phyloP scores from a whole-genome alignment of 164 flowering plant genomes.

The Magnolia kwangsiensis region DNA sequence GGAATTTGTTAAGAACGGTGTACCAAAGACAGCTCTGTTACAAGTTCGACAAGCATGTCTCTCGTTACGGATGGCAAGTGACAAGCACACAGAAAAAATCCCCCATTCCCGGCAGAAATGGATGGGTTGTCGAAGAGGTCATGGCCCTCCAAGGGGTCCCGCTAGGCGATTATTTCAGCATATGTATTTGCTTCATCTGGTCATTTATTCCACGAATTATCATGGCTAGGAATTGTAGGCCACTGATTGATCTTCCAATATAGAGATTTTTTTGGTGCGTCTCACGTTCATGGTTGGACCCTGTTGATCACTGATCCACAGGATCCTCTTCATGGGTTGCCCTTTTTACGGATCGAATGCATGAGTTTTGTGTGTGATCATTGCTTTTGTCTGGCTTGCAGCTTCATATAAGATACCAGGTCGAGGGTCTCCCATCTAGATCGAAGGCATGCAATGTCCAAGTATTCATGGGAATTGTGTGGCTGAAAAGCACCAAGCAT shows the following conservation, averaged over 20 bases:
- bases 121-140: slow-evolving; percentile 88
- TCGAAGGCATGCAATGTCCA: slow-evolving; percentile 51
- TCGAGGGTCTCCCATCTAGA: slow-evolving; percentile 63
- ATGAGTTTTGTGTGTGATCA: background rate
- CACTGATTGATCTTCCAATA: no score
- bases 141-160: slow-evolving; percentile 87
- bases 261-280: no score
- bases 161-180: slow-evolving; percentile 79
- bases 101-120: slow-evolving; percentile 50
- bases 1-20: slow-evolving; percentile 71
- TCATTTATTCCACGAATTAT: background rate
- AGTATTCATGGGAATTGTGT: slow-evolving; percentile 67
- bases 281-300: no score
- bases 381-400: slow-evolving; percentile 31
- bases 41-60: slow-evolving; percentile 61
- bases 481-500: slow-evolving; percentile 82
- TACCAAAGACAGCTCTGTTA: slow-evolving; percentile 72
- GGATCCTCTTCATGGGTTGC: no score
- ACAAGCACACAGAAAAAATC: slow-evolving; percentile 83
- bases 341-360: no score
- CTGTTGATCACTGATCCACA: no score
- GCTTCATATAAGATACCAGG: slow-evolving; percentile 79
- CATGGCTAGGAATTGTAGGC: no score
- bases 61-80: slow-evolving; percentile 79
- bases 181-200: slow-evolving; percentile 23